Percentiles rank a stretch among this genome's conserved stretches.
Conservation (phyloP, 495 filamentous ascomycete genomes). For the Friedmanniomyces endolithicus region DNA sequence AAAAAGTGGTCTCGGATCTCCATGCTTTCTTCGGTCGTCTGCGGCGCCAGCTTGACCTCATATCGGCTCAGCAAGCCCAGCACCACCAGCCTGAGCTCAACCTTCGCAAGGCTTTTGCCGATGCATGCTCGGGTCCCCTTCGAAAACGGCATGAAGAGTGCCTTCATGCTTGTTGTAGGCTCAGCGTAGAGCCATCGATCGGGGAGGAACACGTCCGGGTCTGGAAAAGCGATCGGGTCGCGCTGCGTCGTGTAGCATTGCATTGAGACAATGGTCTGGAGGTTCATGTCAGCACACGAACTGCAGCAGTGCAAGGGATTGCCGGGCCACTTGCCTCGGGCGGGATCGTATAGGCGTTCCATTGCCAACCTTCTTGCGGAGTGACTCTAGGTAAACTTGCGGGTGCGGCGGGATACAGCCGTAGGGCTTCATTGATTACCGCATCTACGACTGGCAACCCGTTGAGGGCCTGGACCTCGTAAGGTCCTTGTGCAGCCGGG, state of each 20-base stretch:
- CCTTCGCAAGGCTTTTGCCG: conserved; percentile 4
- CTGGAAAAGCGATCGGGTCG: background rate
- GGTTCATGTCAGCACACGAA: background rate
- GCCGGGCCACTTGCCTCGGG: no score
- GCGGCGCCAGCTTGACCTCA: background rate
- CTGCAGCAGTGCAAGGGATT: no score
- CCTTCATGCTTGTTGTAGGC: conserved; percentile 1
- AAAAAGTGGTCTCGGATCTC: background rate
- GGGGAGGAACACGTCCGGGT: conserved; percentile 9
- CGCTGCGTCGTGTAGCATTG: conserved; percentile 10
- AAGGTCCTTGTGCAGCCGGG: background rate
- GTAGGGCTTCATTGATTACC: conserved; percentile 2
- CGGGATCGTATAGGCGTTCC: no score
- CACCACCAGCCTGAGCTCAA: background rate
- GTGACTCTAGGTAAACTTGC: background rate
- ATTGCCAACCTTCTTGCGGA: background rate
- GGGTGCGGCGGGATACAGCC: conserved; percentile 7
- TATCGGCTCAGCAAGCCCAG: background rate
- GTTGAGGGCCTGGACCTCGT: background rate
- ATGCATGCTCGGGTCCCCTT: conserved; percentile 8
- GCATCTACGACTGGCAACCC: background rate
- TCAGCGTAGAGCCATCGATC: conserved; percentile 8
- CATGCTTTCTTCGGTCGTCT: background rate
- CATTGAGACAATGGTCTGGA: background rate
- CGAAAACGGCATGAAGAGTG: conserved; percentile 7